A percentile compares a stretch with the other conserved stretches of the same genome.
Conservation (phyloP, 768 basidiomycete genomes). For the Terana coerulea region DNA sequence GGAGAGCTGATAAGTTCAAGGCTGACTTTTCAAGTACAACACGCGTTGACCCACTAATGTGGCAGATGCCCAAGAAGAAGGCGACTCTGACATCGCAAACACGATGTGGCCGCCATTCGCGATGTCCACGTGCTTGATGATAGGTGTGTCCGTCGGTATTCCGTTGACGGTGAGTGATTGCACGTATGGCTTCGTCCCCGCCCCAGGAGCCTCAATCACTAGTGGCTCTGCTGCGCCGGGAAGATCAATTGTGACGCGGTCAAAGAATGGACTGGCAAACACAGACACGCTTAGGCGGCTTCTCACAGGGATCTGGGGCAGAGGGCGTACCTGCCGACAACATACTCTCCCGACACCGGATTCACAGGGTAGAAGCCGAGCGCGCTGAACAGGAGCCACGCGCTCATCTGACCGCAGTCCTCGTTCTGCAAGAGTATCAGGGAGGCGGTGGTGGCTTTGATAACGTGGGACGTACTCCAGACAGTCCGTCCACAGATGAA, state of each 20-base stretch:
- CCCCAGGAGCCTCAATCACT: conserved; percentile 53
- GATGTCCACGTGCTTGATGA: conserved; percentile 64
- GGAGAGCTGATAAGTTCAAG: too few species aligned
- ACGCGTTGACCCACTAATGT: conserved; percentile 24
- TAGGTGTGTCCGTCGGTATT: conserved; percentile 33
- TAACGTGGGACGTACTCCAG: conserved; percentile 47
- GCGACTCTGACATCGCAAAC: conserved; percentile 61
- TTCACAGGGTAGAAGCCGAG: conserved; percentile 86
- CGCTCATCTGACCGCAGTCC: conserved; percentile 89
- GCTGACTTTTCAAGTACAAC: too few species aligned
- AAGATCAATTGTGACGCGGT: conserved; percentile 50
- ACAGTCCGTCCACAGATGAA: conserved; percentile 62
- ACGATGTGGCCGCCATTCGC: conserved; percentile 49
- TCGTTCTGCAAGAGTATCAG: conserved; percentile 53
- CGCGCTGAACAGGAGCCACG: conserved; percentile 82
- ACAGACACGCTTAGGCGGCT: too few species aligned
- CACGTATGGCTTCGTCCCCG: conserved; percentile 51
- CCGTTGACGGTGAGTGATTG: conserved; percentile 58
- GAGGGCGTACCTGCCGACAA: conserved; percentile 63
- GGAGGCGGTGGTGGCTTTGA: background rate
- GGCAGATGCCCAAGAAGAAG: conserved; percentile 40
- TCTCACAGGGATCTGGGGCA: too few species aligned
- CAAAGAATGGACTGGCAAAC: conserved; percentile 44
- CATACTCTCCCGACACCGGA: conserved; percentile 71
- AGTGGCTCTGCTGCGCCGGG: conserved; percentile 40